phyloP scores from a whole-genome alignment of 78 protist genomes.

The Chrysochromulina tobinii region DNA sequence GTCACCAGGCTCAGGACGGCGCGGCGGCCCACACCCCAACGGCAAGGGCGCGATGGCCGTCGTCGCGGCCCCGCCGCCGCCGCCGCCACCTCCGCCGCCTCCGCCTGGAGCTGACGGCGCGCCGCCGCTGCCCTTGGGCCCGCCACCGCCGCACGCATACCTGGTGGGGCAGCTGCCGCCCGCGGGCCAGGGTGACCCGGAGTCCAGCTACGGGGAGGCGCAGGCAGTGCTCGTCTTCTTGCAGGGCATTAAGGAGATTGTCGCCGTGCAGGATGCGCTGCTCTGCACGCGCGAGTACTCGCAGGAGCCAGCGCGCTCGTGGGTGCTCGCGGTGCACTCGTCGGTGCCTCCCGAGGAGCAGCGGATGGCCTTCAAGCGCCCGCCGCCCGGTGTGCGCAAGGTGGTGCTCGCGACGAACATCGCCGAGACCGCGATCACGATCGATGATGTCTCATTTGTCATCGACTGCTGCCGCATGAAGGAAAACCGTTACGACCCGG shows the following conservation, averaged over 20 bases:
- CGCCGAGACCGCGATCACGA: conserved; percentile 73
- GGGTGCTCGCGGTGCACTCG: conserved; percentile 5
- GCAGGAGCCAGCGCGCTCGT: background rate
- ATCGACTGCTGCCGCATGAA: conserved; percentile 88
- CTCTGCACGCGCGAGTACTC: background rate
- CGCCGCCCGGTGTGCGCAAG: conserved; percentile 34
- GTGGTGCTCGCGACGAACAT: conserved; percentile 19
- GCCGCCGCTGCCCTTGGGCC: too few relatives aligned
- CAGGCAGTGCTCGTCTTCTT: conserved; percentile 10
- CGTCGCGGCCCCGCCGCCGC: background rate
- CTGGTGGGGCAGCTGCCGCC: too few relatives aligned
- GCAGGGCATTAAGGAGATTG: background rate
- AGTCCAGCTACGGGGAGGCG: background rate
- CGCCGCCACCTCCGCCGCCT: too few relatives aligned
- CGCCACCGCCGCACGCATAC: background rate
- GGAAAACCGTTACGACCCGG: conserved; percentile 61
- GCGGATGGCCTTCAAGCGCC: background rate
- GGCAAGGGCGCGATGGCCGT: background rate
- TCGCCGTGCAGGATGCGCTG: background rate
- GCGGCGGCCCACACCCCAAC: background rate
- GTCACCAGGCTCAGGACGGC: background rate
- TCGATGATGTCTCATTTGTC: conserved; percentile 76
- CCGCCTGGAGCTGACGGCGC: too few relatives aligned
- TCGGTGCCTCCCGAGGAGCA: conserved; percentile 27
- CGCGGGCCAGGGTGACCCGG: too few relatives aligned